These are phyloP conservation scores for Yamadazyma phyllophila DNA, from an alignment of 805 yeast genomes.

Conservation along the genomic window DNA sequence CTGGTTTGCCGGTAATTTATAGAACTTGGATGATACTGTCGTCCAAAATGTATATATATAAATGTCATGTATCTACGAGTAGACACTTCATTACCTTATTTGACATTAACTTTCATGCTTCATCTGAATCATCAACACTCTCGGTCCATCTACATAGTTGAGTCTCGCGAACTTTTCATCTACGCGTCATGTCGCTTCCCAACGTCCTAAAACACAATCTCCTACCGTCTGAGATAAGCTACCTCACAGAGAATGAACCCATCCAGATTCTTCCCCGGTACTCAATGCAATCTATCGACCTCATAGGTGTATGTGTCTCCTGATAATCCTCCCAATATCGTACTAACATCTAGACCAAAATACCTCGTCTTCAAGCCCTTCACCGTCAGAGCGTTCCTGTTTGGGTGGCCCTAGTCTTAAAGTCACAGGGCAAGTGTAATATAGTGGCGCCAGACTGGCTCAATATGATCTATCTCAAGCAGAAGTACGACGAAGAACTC, in stretches of 20 bases:
- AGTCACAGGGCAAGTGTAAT: conserved; percentile 81
- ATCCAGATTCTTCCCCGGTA: conserved; percentile 79
- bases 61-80: too few relatives aligned
- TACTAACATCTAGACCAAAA: conserved; percentile 32
- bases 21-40: too few relatives aligned
- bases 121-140: not conserved
- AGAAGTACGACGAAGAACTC: conserved; percentile 65
- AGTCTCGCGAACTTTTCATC: not conserved
- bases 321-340: not conserved
- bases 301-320: conserved; percentile 51
- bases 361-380: conserved; percentile 65
- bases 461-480: conserved; percentile 49
- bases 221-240: conserved; percentile 75
- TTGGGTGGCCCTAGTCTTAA: conserved; percentile 84
- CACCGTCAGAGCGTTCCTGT: conserved; percentile 69
- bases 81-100: too few relatives aligned
- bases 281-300: conserved; percentile 58
- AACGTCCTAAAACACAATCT: conserved; percentile 51
- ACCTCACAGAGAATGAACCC: conserved; percentile 77
- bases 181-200: conserved; percentile 60
- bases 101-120: too few relatives aligned
- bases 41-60: too few relatives aligned
- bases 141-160: not conserved
- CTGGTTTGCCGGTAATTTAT: too few relatives aligned
- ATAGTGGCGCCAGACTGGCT: conserved; percentile 89